Base-by-base conservation (phyloP, 2,329 filamentous ascomycete genomes). In the Cadophora malorum region DNA sequence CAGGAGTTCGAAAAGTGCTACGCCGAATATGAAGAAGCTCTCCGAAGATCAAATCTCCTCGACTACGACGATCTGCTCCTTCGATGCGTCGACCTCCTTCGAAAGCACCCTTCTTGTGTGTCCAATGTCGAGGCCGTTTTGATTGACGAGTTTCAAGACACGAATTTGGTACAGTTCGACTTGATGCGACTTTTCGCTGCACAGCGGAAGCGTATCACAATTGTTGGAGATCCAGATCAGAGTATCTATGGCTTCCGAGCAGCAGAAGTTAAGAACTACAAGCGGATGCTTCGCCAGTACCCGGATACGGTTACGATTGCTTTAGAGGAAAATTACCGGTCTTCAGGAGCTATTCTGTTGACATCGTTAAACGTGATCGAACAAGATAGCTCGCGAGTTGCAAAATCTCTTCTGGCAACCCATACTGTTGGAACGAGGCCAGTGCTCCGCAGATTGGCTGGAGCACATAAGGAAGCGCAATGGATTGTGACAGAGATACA, bases 71-170 rank as follows among this genome's bases (percentile, higher is more conserved):
- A 99, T 77, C 84, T 99, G 25, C 85, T 99, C 5, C 84, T 97
- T 16, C 88, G 89, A 73, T 97, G 94, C 72, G 90, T 92, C 9
- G 89, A 96, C 68, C 84, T 99, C 12, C 84, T 99, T 23, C 86
- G 85, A 68, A 82, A 84, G 23, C 86, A 92, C 72, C 93, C 94
- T 0, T 83, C 87, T 16, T 97, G 94, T 75, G 94, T 97, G 3
- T 90, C 90, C 16, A 97, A 97, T 73, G 89, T 99, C 21, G 90
- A 97, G 78, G 88, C 93, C 0, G 94, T 98, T 7, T 84, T 99
- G 56, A 96, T 99, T 70, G 95, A 99, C 77, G 95, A 99, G 77
- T 99, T 97, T 71, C 95, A 99, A 79, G 95, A 99, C 80, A 98
- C 95, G 8, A 99, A 98, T 77, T 87, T 93, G 23, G 90, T 97